Percentiles rank a stretch among this genome's conserved stretches.
These are phyloP conservation scores for Ormosia emarginata DNA, from an alignment of 306 rosid genomes.

Conservation along the genomic window DNA sequence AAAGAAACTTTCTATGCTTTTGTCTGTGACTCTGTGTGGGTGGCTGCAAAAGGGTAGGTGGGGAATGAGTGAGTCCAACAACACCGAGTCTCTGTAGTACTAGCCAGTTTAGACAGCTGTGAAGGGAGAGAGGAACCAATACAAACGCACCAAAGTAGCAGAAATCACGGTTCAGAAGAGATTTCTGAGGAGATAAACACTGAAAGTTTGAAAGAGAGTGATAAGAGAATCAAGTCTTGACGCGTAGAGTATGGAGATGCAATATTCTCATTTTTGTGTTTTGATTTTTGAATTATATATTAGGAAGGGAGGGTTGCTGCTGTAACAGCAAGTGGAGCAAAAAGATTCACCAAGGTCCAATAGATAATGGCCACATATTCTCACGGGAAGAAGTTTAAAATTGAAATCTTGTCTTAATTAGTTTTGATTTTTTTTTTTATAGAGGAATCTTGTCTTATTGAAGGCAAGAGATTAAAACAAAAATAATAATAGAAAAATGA, in stretches of 20 bases:
- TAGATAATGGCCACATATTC: too few relatives aligned
- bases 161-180: constrained; percentile 11
- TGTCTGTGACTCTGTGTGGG: neutral
- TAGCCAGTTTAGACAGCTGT: neutral
- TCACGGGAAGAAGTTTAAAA: too few relatives aligned
- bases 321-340: too few relatives aligned
- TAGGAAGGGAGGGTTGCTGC: neutral
- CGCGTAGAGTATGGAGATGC: neutral
- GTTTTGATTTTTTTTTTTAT: too few relatives aligned
- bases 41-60: constrained; percentile 10
- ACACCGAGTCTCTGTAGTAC: neutral
- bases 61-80: too few relatives aligned
- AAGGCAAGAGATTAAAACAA: too few relatives aligned
- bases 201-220: neutral
- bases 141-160: neutral
- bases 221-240: neutral
- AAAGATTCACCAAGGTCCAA: too few relatives aligned
- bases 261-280: neutral
- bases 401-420: too few relatives aligned
- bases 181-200: neutral
- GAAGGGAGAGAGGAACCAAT: neutral
- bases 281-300: neutral
- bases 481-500: too few relatives aligned
- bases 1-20: neutral
- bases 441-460: too few relatives aligned